Base-by-base conservation (phyloP, 768 basidiomycete species). In the Myochromella boudieri region DNA sequence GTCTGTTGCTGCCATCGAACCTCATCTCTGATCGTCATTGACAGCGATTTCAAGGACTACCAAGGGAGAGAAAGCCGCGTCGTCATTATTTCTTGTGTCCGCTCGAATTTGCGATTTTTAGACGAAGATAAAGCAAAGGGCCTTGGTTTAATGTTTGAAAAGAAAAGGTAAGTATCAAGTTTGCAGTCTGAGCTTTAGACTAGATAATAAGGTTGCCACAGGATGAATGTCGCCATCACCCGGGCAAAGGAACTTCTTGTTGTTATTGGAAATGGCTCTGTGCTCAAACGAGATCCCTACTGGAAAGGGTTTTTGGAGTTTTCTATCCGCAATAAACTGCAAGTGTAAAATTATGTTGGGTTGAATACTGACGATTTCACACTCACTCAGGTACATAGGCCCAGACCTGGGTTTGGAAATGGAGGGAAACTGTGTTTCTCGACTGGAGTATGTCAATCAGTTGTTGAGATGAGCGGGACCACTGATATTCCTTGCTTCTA, bases 211-310 rank as follows among this genome's bases (percentile, higher is more conserved):
- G 18, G 9, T 17, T 3, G 2, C n/a, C 22, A 20, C 40, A 78
- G 77, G 48, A 76, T 79, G 76, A 79, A 79, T 46, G 77, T 77
- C 6, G 73, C 75, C 8, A 76, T 79, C 22, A 77, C 77, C 2
- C 74, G 77, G n/a, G 77, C 77, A 3, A 77, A 71, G 49, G 75
- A 77, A 48, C 66, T 79, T n/a, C 51, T 79, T 15, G 64, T 79
- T 5, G 69, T 79, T 14, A 64, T 77, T 38, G 77, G 77, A 7
- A 77, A 76, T 51, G 73, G 66, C 11, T 50, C 49, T 0, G 60
- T 76, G 3, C 62, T 77, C 3, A 65, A 70, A 48, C 60, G 60
- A 14, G 77, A 79, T 59, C 70, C 75, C 1, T 77, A 76, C 48
- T 79, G 77, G 77, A 71, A 72, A 57, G 68, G 69, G 15, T 77